Base-by-base conservation (phyloP, 2,329 filamentous ascomycete genomes). In the Calonectria pseudoreteaudii region DNA sequence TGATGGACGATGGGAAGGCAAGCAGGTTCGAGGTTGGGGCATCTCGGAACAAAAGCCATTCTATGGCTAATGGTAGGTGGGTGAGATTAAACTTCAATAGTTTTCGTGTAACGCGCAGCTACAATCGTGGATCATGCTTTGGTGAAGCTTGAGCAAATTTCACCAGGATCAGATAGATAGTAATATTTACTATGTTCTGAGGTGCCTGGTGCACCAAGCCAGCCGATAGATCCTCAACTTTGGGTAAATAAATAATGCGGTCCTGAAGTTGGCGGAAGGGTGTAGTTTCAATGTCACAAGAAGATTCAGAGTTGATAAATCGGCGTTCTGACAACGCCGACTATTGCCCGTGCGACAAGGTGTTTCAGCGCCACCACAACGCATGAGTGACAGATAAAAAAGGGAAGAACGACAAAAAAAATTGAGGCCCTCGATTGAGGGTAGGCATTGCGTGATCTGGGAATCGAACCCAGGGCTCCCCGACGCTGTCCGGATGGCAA, bases 391-490 rank as follows among this genome's bases (percentile, higher is more conserved):
- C 20, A 23, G n/a, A 23, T 13, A 47, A 47, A 47, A 47, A 23
- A n/a, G 20, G n/a, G 1, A 13, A 47, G 3, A 0, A 9, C 18
- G 10, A 47, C 34, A 47, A 47, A 47, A 47, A 23, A 1, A n/a
- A n/a, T n/a, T n/a, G 44, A 47, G 23, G 13, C 4, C 2, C n/a
- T 11, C 10, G 8, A 13, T 23, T 1, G 44, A 47, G n/a, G n/a
- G 20, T n/a, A 20, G 4, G 34, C n/a, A 56, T n/a, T 68, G 67
- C 56, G 67, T 69, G 58, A 69, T 69, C 67, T 64, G 67, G 67
- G 67, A 69, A 69, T 70, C 68, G 68, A 70, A 70, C 67, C 67
- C 67, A 69, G 67, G 67, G 67, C 67, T 69, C 67, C 67, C 67
- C 67, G 67, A 69, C 67, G 67, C 31, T 69, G 3, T 56, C 30